Evolutionary conservation across 495 filamentous ascomycete genomes (phyloP).

Genomic region (Penicillium turbatum): DNA sequence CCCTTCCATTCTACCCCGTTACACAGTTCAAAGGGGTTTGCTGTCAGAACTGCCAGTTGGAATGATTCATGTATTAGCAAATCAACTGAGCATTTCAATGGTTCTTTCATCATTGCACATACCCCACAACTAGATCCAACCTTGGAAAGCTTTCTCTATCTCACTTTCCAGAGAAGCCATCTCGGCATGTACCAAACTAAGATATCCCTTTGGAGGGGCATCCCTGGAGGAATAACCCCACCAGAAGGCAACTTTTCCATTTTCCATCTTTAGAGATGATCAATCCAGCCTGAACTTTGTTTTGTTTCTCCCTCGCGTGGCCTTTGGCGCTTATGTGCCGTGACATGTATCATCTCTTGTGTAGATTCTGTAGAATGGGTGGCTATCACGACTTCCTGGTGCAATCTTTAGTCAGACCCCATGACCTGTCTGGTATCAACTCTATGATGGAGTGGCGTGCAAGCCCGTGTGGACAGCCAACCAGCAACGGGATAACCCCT

Average conservation of each 20-base stretch:
- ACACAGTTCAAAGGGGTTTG: conserved; percentile 15
- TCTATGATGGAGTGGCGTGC: conserved; percentile 25
- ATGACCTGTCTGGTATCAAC: conserved; percentile 20
- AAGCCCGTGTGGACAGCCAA: conserved; percentile 25
- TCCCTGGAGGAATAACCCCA: conserved; percentile 2
- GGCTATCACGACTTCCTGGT: conserved; percentile 4
- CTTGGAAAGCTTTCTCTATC: not conserved
- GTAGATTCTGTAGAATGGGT: conserved; percentile 4
- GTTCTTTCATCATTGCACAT: not conserved
- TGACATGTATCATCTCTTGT: not conserved
- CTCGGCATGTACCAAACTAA: not conserved
- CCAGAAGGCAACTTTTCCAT: not conserved
- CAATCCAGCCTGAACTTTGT: conserved; percentile 6
- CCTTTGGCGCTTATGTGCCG: not conserved
- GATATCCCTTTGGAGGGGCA: conserved; percentile 5
- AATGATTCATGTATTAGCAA: not conserved
- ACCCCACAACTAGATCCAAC: not conserved
- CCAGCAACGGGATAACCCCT: conserved; percentile 10
- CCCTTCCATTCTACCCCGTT: conserved; percentile 9
- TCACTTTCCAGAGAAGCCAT: not conserved
- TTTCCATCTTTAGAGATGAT: conserved; percentile 8
- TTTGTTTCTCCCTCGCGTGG: conserved; percentile 3
- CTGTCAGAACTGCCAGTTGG: not conserved
- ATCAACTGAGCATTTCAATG: not conserved
- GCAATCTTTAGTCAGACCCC: conserved; percentile 5